These are phyloP conservation scores for Moesziomyces sp. DNA, from an alignment of 1,284 basidiomycete genomes.

Conservation along the genomic window DNA sequence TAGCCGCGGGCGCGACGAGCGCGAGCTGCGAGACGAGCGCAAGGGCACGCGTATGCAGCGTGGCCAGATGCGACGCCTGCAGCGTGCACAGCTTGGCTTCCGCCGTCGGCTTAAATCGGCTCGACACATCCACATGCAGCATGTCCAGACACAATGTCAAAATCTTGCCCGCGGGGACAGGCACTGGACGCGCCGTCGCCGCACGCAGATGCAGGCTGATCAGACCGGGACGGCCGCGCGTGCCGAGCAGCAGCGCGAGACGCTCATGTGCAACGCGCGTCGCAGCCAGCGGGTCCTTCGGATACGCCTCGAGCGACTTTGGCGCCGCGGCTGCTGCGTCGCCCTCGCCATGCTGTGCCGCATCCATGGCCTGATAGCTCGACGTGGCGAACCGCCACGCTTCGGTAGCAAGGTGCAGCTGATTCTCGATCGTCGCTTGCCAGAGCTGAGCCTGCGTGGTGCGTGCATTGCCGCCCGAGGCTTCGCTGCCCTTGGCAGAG, in stretches of 20 bases:
- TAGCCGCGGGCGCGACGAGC: constrained; percentile 21
- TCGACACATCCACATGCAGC: constrained; percentile 70
- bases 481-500: constrained; percentile 39
- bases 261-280: constrained; percentile 33
- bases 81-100: constrained; percentile 39
- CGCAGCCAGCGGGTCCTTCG: constrained; percentile 28
- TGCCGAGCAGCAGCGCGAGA: constrained; percentile 38
- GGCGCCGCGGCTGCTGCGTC: constrained; percentile 1
- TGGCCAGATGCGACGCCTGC: constrained; percentile 23
- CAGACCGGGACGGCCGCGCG: constrained; percentile 22
- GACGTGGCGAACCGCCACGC: constrained; percentile 36
- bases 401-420: constrained; percentile 28
- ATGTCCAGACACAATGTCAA: constrained; percentile 67
- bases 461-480: constrained; percentile 25
- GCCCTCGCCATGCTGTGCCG: background rate
- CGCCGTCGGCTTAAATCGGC: constrained; percentile 34
- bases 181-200: constrained; percentile 76
- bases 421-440: constrained; percentile 34
- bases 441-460: constrained; percentile 56
- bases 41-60: constrained; percentile 33
- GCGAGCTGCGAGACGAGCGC: constrained; percentile 38
- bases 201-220: constrained; percentile 56
- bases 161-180: constrained; percentile 76
- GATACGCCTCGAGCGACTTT: constrained; percentile 22
- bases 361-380: constrained; percentile 20